phyloP scores from a whole-genome alignment of 148 eudicot species.

The Vaccinium corymbosum region DNA sequence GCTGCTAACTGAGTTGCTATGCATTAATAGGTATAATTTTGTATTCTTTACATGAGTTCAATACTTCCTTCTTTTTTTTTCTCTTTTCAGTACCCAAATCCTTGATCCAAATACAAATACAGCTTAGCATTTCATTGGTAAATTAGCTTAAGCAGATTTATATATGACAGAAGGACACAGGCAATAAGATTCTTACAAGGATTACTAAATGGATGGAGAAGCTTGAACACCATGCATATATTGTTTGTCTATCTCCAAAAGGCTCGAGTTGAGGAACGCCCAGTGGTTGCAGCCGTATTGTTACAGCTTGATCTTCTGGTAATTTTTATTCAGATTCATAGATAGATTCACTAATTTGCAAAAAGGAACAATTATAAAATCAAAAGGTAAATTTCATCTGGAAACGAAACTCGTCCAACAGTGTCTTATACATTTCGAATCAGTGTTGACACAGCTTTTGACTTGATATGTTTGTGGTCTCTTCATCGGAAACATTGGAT shows the following conservation, averaged over 20 bases:
- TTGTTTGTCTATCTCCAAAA: conserved; percentile 40
- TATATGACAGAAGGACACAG: conserved; percentile 25
- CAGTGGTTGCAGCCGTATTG: conserved; percentile 36
- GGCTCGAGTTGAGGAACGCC: conserved; percentile 39
- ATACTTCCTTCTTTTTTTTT: not conserved
- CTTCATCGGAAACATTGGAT: not conserved
- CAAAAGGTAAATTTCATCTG: not conserved
- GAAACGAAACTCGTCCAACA: not conserved
- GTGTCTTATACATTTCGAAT: not conserved
- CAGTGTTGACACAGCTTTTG: not conserved
- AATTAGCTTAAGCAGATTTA: not conserved
- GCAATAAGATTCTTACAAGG: conserved; percentile 29
- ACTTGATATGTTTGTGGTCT: not conserved
- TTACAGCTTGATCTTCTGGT: conserved; percentile 56
- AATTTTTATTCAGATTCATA: conserved; percentile 1
- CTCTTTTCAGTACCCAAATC: not conserved
- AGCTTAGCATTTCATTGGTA: not conserved
- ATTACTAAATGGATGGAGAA: conserved; percentile 31
- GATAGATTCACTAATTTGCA: not conserved
- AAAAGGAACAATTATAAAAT: not conserved
- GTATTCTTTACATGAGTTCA: not conserved
- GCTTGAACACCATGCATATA: conserved; percentile 40
- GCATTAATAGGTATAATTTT: conserved; percentile 38
- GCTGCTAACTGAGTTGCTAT: conserved; percentile 38
- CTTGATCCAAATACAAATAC: not conserved